Conservation (phyloP, 1,284 basidiomycete genomes). For the Agaricales sp. region DNA sequence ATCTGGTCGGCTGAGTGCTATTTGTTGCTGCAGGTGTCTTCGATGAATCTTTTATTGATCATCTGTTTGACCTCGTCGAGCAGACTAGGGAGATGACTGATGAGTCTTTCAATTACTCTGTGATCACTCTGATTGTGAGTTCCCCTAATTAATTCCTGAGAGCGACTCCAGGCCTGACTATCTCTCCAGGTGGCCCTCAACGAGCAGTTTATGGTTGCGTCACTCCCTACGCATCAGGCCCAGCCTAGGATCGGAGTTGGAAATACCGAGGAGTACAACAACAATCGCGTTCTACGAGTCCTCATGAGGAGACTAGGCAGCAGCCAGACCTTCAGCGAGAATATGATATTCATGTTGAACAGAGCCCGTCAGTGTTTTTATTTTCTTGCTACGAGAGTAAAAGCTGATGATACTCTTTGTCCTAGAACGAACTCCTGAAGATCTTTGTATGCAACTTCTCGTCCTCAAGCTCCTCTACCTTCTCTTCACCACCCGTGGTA, state of each 20-base stretch:
- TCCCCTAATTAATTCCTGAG: conserved; percentile 5
- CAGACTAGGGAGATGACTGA: conserved; percentile 82
- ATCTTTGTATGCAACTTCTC: conserved; percentile 89
- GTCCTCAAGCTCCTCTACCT: conserved; percentile 94
- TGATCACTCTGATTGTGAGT: conserved; percentile 85
- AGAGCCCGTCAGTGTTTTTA: conserved; percentile 61
- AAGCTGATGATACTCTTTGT: neutral
- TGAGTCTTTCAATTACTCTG: conserved; percentile 88
- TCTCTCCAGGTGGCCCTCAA: conserved; percentile 74
- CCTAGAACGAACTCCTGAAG: conserved; percentile 75
- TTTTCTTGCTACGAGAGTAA: neutral
- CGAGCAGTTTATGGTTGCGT: conserved; percentile 96
- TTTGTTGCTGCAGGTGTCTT: conserved; percentile 68
- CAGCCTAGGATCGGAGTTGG: conserved; percentile 13
- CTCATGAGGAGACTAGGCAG: conserved; percentile 76
- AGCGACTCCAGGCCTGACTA: conserved; percentile 1
- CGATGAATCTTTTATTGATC: conserved; percentile 77
- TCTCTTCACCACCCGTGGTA: conserved; percentile 88
- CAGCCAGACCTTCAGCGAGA: conserved; percentile 94
- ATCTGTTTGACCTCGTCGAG: conserved; percentile 91
- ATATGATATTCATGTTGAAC: conserved; percentile 98
- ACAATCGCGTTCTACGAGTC: conserved; percentile 78
- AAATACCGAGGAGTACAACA: conserved; percentile 22
- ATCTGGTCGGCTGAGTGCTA: conserved; percentile 6
- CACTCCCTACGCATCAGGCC: conserved; percentile 20